Percentiles rank a stretch among this genome's conserved stretches.
These are phyloP conservation scores for Trichoderma virens DNA, from an alignment of 495 filamentous ascomycete genomes.

Conservation along the genomic window DNA sequence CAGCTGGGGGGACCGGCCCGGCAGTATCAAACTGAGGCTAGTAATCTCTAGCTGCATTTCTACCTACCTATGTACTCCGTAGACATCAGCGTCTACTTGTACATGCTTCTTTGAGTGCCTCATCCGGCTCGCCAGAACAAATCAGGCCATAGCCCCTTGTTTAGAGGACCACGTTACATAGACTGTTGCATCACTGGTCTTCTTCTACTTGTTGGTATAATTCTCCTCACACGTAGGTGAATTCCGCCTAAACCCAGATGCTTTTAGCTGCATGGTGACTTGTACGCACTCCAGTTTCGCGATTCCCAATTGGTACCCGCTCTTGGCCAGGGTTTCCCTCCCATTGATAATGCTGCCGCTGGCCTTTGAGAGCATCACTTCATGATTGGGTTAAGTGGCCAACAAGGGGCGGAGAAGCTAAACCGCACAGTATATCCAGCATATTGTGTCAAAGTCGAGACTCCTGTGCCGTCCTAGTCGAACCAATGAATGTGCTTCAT, in stretches of 20 bases:
- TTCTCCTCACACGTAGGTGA: not conserved
- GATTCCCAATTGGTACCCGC: not conserved
- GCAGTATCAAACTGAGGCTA: not conserved
- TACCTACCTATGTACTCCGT: not conserved
- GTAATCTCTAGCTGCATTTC: not conserved
- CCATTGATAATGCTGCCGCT: not conserved
- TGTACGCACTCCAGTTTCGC: not conserved
- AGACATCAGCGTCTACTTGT: not conserved
- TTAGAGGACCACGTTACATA: not conserved
- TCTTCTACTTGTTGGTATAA: not conserved
- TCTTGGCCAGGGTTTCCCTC: not conserved
- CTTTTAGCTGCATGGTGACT: not conserved
- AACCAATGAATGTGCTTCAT: not conserved
- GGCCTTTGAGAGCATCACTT: not conserved
- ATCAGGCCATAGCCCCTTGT: not conserved
- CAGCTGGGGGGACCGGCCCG: not conserved
- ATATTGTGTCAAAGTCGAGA: not conserved
- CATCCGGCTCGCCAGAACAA: not conserved
- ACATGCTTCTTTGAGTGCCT: not conserved
- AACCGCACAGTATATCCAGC: not conserved
- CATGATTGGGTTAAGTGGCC: no score
- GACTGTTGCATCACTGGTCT: not conserved
- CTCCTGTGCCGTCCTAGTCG: not conserved
- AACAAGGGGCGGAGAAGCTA: not conserved
- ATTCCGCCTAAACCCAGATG: not conserved